phyloP scores from a whole-genome alignment of 2,329 filamentous ascomycete species.

The Calonectria hawksworthii region DNA sequence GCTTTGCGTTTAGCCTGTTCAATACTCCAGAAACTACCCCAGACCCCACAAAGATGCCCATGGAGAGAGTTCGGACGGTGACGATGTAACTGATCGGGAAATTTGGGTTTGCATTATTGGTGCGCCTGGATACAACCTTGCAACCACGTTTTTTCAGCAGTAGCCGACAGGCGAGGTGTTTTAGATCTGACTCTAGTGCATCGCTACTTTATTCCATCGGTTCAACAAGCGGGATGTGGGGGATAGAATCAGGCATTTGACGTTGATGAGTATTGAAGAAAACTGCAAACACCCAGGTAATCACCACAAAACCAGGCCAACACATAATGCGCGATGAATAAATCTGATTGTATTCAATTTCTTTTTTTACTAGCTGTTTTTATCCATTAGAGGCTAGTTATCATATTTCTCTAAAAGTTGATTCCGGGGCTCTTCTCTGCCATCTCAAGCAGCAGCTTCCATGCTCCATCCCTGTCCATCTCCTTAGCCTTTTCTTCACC shows the following conservation, averaged over 20 bases:
- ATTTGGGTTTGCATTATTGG: neutral
- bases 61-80: no score
- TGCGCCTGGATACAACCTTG: neutral
- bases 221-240: no score
- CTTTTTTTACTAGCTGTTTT: neutral
- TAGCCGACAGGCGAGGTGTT: no score
- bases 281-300: no score
- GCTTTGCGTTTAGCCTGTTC: neutral
- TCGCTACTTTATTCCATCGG: no score
- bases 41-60: no score
- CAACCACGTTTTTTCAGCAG: neutral
- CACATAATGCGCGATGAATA: no score
- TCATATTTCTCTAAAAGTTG: slow-evolving; percentile 21
- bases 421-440: slow-evolving; percentile 26
- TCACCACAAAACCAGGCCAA: no score
- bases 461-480: slow-evolving; percentile 27
- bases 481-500: slow-evolving; percentile 44
- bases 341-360: no score
- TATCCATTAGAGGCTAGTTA: neutral
- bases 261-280: no score
- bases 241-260: no score
- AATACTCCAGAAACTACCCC: neutral
- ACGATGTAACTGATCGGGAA: neutral
- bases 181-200: no score
- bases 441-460: slow-evolving; percentile 22